Base-by-base conservation (phyloP, 352 stramenopile genomes). In the Sclerospora graminicola region DNA sequence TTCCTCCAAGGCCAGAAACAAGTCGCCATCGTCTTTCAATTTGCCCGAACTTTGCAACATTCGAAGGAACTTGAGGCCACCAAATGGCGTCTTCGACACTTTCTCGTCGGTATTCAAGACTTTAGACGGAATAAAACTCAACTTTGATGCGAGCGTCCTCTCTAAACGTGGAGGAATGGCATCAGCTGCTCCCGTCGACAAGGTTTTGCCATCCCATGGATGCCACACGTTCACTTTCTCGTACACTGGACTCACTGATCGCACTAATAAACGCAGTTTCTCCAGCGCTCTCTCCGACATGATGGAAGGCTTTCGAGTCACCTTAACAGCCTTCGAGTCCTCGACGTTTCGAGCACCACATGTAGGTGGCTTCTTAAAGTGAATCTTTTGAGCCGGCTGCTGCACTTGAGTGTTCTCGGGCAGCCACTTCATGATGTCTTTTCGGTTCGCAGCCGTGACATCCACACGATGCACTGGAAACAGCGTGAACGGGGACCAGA, bases 1-100 rank as follows among this genome's bases (percentile, higher is more conserved):
- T 10, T 72, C 27, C 34, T 89, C 77, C n/a, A 89, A 32, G 11
- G 63, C 68, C 9, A 43, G 10, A n/a, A 89, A 78, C 15, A 89
- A 27, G 2, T 73, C 45, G 5, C 54, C 53, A 41, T 85, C 71
- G 1, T 60, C 48, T 20, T 57, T 60, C 11, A 66, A 15, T 19
- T 60, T 66, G 2, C 49, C 52, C 31, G 59, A 44, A 3, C 28
- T 30, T 18, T 50, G 39, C 8, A 85, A 28, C 0, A 48, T 69
- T 29, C 55, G 31, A n/a, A 85, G n/a, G 15, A 63, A 66, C 7
- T 71, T 84, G 2, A 80, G 36, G 0, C 77, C 77, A 18, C 51
- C 63, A 58, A 86, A 86, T 2, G 74, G 66, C 5, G 49, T 54
- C 15, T 60, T 66, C 1, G 15, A 19, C 9, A 42, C 33, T 6